These are phyloP conservation scores for Paracorniculantispora psalliotae DNA, from an alignment of 2,329 filamentous ascomycete genomes.

Conservation along the genomic window DNA sequence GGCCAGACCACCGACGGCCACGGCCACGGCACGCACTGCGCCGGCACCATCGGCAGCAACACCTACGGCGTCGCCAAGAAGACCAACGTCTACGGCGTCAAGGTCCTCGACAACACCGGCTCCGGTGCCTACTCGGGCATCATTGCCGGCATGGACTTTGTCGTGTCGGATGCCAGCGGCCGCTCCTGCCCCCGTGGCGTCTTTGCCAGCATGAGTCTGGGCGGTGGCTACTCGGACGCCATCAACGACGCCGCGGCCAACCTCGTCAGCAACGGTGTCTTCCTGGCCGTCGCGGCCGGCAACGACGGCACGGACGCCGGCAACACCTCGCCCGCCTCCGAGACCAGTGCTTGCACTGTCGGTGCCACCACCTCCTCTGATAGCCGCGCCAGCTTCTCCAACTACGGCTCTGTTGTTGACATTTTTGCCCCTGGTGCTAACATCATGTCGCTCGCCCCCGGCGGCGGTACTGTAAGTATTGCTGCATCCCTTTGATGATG, in stretches of 20 bases:
- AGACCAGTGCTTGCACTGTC: constrained; percentile 43
- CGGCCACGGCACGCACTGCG: constrained; percentile 45
- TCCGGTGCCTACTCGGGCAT: constrained; percentile 35
- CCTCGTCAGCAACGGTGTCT: constrained; percentile 40
- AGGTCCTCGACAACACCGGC: constrained; percentile 37
- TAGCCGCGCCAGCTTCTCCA: constrained; percentile 41
- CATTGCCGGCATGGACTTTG: constrained; percentile 41
- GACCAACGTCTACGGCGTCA: constrained; percentile 39
- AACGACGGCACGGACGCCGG: constrained; percentile 41
- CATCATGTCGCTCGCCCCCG: constrained; percentile 42
- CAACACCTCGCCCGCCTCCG: constrained; percentile 42
- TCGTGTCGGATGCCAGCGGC: constrained; percentile 29
- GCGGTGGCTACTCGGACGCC: constrained; percentile 38
- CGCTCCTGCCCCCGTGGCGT: constrained; percentile 37
- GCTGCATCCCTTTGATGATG: constrained; percentile 25
- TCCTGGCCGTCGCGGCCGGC: constrained; percentile 52
- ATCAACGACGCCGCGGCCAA: constrained; percentile 44
- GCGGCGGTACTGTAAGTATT: constrained; percentile 28
- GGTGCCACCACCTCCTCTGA: constrained; percentile 38
- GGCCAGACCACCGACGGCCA: constrained; percentile 34
- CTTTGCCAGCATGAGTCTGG: constrained; percentile 52
- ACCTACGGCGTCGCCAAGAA: constrained; percentile 44
- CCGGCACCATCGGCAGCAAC: constrained; percentile 38
- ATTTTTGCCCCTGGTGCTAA: constrained; percentile 44
- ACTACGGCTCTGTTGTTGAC: constrained; percentile 43